These are phyloP conservation scores for Aphanomyces invadans DNA, from an alignment of 352 stramenopile species.

Conservation along the genomic window DNA sequence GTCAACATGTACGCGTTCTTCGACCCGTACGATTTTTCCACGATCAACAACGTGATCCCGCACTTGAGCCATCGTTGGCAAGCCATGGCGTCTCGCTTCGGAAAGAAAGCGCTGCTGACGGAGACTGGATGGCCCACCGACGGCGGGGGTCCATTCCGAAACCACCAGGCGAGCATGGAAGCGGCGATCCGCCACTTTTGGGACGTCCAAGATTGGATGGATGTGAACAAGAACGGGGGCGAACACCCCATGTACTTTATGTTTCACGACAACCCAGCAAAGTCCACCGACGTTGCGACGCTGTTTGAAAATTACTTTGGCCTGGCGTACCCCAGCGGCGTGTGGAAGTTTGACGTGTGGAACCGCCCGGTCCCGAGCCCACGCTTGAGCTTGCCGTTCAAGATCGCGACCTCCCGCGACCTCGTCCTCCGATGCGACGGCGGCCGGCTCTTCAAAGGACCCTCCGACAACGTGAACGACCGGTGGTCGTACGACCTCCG, in stretches of 20 bases:
- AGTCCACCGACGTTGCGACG: neutral
- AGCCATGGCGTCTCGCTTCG: neutral
- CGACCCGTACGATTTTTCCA: neutral
- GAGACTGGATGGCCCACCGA: constrained; percentile 24
- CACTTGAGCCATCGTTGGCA: neutral
- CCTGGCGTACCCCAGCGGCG: constrained; percentile 9
- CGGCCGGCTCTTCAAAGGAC: neutral
- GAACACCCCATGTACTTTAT: constrained; percentile 21
- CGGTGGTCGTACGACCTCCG: constrained; percentile 1
- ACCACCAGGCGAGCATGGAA: constrained; percentile 1
- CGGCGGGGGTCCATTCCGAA: constrained; percentile 5
- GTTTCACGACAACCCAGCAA: constrained; percentile 20
- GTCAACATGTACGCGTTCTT: constrained; percentile 24
- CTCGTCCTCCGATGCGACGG: neutral
- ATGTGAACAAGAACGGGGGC: constrained; percentile 26
- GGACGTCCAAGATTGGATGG: constrained; percentile 41
- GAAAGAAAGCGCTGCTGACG: constrained; percentile 17
- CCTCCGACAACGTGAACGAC: constrained; percentile 11
- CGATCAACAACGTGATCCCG: neutral
- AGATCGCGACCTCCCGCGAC: constrained; percentile 4
- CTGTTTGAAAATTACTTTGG: constrained; percentile 22
- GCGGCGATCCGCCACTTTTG: constrained; percentile 8
- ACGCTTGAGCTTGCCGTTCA: neutral
- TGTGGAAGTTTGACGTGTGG: constrained; percentile 16
- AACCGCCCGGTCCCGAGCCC: neutral